Evolutionary conservation across 495 filamentous ascomycete species (phyloP), one percentile per base, ranked within the genome.

Genomic region (Talaromyces stipitatus): DNA sequence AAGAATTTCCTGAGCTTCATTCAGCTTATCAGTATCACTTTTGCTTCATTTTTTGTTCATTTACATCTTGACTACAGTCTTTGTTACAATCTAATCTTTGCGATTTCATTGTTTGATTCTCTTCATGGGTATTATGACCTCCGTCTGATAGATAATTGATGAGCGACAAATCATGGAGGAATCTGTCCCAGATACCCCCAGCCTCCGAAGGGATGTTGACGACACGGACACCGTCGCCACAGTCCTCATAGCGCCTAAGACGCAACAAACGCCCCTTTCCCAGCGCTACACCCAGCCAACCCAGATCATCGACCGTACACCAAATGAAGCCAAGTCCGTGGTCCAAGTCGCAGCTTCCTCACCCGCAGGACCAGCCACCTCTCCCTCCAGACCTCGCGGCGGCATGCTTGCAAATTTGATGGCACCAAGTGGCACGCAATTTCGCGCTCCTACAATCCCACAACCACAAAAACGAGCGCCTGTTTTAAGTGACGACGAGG

Each of bases 341-440:
- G 78, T 97, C 38, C 90, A 95, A 64, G 91, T 97, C 2, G 84
- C 84, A 27, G 88, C 86, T 10, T 94, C 90, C n/a, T 94, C 90
- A 1, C 89, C 89, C 1, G 78, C 84, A 52, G 76, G 74, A 30
- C 67, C 76, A 14, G 60, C 70, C 16, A 72, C 77, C 20, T 80
- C 81, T 41, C 79, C 81, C 30, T 68, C 73, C 30, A 66, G 69
- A 26, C 67, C 66, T 22, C 54, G 54, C 52, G 70, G 62, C 45
- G 77, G 76, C 41, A 55, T 70, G 24, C 64, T 90, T 16, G 81
- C 82, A 9, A 85, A 66, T 54, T 48, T 78, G 12, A 87, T 95
- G 78, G 89, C 89, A 7, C 91, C 91, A 16, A 82, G 84, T 41
- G 91, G 91, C 11, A 95, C 90, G 4, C 69, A 73, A 14, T 91